Base-by-base conservation (phyloP, 805 yeast species). In the Saccharomycopsis sp. region DNA sequence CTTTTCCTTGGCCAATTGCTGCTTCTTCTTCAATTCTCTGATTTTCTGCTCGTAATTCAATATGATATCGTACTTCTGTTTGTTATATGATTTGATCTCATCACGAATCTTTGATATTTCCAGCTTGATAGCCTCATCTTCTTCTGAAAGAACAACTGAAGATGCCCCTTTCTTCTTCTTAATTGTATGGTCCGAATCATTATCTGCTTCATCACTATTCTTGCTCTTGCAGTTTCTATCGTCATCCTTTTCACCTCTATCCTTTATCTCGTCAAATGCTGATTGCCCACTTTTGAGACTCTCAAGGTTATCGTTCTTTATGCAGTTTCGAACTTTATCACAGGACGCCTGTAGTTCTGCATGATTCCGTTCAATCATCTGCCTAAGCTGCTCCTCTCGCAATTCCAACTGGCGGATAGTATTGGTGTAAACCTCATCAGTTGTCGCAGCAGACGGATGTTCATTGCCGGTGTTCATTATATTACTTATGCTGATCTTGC, bases 171-270 rank as follows among this genome's bases (percentile, higher is more conserved):
- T 44, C 8, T 17, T 44, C 12, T 44, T 44, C 19, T 44, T n/a
- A 17, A 19, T 17, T 17, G 49, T 12, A 29, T 29, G 38, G 12
- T 67, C 68, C 15, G 59, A 50, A 20, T 68, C 69, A 52, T 60
- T 62, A 5, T 63, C 69, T 12, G 60, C 65, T 52, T 63, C 72
- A 34, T 66, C 70, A 20, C 65, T 68, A 25, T 63, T 66, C 29
- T 64, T 56, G 19, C 56, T 56, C 54, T 58, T 64, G 9, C 64
- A 67, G 20, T 53, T 56, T 0, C 57, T 62, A 53, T 19, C 20
- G 22, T 55, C 52, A 35, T 55, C 58, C 15, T 62, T 64, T 23
- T 56, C 56, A 9, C 64, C 64, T 17, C 60, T 63, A 38, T 66
- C 65, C 38, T 44, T 29, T 5, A 12, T 29, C 38, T 29, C 38